Evolutionary conservation across 495 filamentous ascomycete species (phyloP).

Genomic region (Saxophila tyrrhenica): DNA sequence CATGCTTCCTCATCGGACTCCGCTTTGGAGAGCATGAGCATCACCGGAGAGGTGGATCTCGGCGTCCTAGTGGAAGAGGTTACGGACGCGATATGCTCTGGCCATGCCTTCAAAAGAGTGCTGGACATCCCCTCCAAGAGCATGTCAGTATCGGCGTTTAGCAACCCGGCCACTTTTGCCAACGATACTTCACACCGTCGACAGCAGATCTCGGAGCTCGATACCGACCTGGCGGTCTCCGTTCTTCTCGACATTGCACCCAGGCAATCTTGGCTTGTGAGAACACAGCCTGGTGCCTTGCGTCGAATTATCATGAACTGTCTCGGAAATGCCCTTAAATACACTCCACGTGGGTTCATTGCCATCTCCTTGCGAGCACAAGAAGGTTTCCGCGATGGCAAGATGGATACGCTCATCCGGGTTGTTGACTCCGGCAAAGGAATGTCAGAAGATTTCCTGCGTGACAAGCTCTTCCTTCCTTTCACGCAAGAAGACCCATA

Average conservation of each 20-base stretch:
- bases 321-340: conserved; percentile 30
- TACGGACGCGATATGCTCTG: not conserved
- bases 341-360: conserved; percentile 24
- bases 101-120: not conserved
- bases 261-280: conserved; percentile 2
- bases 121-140: not conserved
- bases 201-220: not conserved
- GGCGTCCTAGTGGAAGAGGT: not conserved
- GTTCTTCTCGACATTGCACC: conserved; percentile 5
- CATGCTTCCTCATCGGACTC: not conserved
- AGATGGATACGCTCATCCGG: not conserved
- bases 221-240: not conserved
- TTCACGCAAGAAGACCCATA: conserved; percentile 27
- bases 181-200: not conserved
- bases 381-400: not conserved
- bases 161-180: not conserved
- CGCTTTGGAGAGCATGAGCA: not conserved
- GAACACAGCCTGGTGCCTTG: conserved; percentile 7
- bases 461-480: conserved; percentile 22
- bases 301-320: conserved; percentile 23
- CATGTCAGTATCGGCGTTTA: not conserved
- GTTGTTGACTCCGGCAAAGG: conserved; percentile 17
- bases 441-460: conserved; percentile 23
- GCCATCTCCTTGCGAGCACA: conserved; percentile 4
- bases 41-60: not conserved